Base-by-base conservation (phyloP, 2,329 filamentous ascomycete genomes). In the Fusarium oxysporum region DNA sequence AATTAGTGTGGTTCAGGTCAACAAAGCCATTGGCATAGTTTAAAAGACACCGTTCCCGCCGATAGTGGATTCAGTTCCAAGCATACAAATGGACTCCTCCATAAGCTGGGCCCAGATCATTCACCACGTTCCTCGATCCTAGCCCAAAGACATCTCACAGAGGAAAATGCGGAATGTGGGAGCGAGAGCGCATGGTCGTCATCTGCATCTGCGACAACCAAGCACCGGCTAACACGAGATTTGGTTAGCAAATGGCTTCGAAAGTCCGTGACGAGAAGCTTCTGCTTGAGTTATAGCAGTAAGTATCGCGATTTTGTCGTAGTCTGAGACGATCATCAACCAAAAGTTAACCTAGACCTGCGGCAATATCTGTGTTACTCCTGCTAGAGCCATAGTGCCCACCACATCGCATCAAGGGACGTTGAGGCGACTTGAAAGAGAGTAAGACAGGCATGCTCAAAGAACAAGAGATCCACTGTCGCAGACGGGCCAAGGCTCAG, bases 381-480 rank as follows among this genome's bases (percentile, higher is more conserved):
- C 28, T 30, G 28, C 21, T n/a, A 25, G 53, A 55, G 28, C 28
- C 28, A 28, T 28, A 28, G 10, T 33, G 14, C 33, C 19, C 21
- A 63, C 37, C 19, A 17, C 51, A 44, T 35, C 38, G n/a, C 25
- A 40, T 38, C 35, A 21, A 35, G 51, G 10, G 44, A 68, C 41
- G 16, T 44, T 25, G 35, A 32, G 38, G 50, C 28, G 38, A 40
- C 19, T 62, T 33, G 28, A 58, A 21, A 41, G 40, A 44, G 28
- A 25, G 28, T 8, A 59, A 30, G 37, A 58, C 43, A 66, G n/a
- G 48, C 48, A 68, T 62, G 43, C 41, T 44, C 23, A 51, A 47
- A 50, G 63, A 28, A 53, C n/a, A 45, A 44, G 28, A 17, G 63
- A 40, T 59, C 66, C 66, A 58, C 51, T 62, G 51, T 60, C 41